phyloP scores from a whole-genome alignment of 78 protist species.

The Chrysochromulina parva region DNA sequence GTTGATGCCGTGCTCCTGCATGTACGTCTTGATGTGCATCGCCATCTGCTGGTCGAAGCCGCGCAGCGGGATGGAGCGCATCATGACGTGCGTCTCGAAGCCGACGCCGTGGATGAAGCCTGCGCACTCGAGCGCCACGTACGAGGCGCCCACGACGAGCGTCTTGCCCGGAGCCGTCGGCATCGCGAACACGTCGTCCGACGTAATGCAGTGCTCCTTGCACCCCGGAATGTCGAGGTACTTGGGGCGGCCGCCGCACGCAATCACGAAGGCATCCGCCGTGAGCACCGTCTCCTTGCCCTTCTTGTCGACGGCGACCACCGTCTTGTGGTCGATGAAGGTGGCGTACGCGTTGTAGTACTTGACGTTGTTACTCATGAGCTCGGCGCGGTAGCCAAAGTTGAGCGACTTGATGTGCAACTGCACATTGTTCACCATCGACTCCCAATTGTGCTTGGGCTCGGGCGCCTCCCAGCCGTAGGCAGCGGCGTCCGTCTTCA shows the following conservation, averaged over 20 bases:
- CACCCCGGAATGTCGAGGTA: slow-evolving; percentile 79
- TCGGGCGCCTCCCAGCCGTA: slow-evolving; percentile 79
- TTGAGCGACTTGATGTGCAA: slow-evolving; percentile 80
- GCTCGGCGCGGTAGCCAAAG: slow-evolving; percentile 77
- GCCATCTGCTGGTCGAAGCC: slow-evolving; percentile 91
- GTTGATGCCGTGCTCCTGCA: slow-evolving; percentile 73
- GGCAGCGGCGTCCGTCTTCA: slow-evolving; percentile 62
- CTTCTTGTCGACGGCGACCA: slow-evolving; percentile 37
- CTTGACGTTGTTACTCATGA: slow-evolving; percentile 57
- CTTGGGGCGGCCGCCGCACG: slow-evolving; percentile 87
- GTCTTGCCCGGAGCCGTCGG: slow-evolving; percentile 82
- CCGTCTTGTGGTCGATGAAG: slow-evolving; percentile 78
- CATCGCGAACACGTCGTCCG: slow-evolving; percentile 89
- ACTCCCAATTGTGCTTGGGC: slow-evolving; percentile 44
- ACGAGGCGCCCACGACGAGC: slow-evolving; percentile 84
- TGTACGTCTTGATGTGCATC: slow-evolving; percentile 56
- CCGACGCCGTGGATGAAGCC: slow-evolving; percentile 72
- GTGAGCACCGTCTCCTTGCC: background rate
- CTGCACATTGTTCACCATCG: slow-evolving; percentile 65
- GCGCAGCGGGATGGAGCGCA: slow-evolving; percentile 81
- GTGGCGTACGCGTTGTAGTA: slow-evolving; percentile 83
- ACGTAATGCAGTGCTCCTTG: slow-evolving; percentile 75
- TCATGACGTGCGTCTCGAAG: slow-evolving; percentile 54
- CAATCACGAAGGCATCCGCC: slow-evolving; percentile 63
- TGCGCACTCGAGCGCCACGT: slow-evolving; percentile 93